These are phyloP conservation scores for Leccinellum rugosiceps DNA, from an alignment of 768 basidiomycete species.

Conservation along the genomic window DNA sequence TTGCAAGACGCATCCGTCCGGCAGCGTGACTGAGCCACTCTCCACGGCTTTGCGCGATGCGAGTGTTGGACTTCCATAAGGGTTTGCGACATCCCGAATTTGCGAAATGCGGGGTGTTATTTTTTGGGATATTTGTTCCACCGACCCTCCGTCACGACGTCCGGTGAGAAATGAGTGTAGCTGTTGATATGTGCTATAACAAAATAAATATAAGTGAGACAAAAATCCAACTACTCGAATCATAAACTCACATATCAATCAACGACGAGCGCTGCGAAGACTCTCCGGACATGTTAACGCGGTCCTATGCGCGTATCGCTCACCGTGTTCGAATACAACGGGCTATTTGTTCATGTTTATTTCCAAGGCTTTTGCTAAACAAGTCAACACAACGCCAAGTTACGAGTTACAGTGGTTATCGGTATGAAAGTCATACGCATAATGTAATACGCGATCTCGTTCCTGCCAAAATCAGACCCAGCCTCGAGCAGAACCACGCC, in stretches of 20 bases:
- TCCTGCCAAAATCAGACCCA: conserved; percentile 42
- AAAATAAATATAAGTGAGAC: not conserved
- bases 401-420: no score
- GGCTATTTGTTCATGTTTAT: conserved; percentile 24
- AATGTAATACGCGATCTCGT: not conserved
- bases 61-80: conserved; percentile 68
- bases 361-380: conserved; percentile 24
- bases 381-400: conserved; percentile 12
- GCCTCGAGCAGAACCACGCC: conserved; percentile 69
- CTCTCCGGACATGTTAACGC: conserved; percentile 39
- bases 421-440: no score
- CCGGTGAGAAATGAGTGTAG: conserved; percentile 60
- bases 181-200: conserved; percentile 57
- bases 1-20: conserved; percentile 57
- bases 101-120: conserved; percentile 55
- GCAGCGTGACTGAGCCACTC: conserved; percentile 63
- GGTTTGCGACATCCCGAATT: conserved; percentile 54
- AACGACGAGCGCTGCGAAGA: conserved; percentile 63
- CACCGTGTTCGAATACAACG: conserved; percentile 4
- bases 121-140: conserved; percentile 58
- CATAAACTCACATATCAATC: conserved; percentile 55
- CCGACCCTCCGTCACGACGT: conserved; percentile 53
- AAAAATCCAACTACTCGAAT: not conserved
- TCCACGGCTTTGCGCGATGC: conserved; percentile 66
- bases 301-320: not conserved